Evolutionary conservation across 495 filamentous ascomycete genomes (phyloP).

Genomic region (Pyrenula massariospora): DNA sequence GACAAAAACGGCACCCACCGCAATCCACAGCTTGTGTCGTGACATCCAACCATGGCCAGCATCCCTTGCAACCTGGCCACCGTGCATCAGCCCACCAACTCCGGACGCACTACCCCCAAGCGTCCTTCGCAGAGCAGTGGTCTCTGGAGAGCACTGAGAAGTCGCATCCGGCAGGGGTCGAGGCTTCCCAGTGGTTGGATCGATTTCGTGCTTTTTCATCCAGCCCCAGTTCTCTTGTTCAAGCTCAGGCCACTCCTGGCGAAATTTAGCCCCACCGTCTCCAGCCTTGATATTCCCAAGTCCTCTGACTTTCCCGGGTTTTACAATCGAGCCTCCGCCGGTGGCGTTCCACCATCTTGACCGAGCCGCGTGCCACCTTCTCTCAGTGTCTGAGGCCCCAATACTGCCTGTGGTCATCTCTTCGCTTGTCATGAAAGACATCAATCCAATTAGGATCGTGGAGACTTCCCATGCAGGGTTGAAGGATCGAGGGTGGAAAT

Average conservation of each 20-base stretch:
- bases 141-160: slow-evolving; percentile 45
- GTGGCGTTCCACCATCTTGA: slow-evolving; percentile 96
- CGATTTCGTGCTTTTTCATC: slow-evolving; percentile 75
- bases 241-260: slow-evolving; percentile 78
- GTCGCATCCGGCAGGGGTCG: slow-evolving; percentile 26
- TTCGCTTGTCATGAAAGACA: slow-evolving; percentile 96
- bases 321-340: slow-evolving; percentile 70
- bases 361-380: slow-evolving; percentile 63
- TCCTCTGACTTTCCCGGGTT: slow-evolving; percentile 36
- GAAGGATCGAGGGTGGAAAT: slow-evolving; percentile 96
- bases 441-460: slow-evolving; percentile 86
- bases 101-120: slow-evolving; percentile 56
- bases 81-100: slow-evolving; percentile 68
- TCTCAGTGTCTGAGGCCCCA: slow-evolving; percentile 65
- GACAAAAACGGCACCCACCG: slow-evolving; percentile 52
- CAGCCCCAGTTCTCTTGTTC: slow-evolving; percentile 88
- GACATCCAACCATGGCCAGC: slow-evolving; percentile 72
- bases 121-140: slow-evolving; percentile 53
- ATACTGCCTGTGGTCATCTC: slow-evolving; percentile 97
- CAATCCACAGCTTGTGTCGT: slow-evolving; percentile 63
- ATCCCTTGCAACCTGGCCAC: slow-evolving; percentile 59
- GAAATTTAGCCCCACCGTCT: slow-evolving; percentile 86
- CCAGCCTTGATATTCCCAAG: slow-evolving; percentile 67
- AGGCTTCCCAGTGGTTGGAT: slow-evolving; percentile 61
- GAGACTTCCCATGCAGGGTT: slow-evolving; percentile 98